These are phyloP conservation scores for Veloporphyrellus conicus DNA, from an alignment of 1,284 basidiomycete genomes.

Conservation along the genomic window DNA sequence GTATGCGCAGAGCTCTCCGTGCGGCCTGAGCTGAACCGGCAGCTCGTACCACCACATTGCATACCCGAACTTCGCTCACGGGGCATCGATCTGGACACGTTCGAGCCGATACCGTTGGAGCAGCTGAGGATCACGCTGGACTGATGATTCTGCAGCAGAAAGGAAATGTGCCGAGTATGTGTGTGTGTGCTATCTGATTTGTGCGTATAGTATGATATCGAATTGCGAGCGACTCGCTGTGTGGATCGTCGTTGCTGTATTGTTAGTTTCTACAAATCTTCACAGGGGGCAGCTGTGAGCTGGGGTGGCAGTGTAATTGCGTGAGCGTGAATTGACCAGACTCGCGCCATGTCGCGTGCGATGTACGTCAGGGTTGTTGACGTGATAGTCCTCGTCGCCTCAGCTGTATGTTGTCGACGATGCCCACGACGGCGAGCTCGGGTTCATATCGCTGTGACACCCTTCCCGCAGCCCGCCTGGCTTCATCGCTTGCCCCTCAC, in stretches of 20 bases:
- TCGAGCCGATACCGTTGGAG: constrained; percentile 92
- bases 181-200: constrained; percentile 27
- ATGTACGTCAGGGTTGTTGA: constrained; percentile 1
- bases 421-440: constrained; percentile 18
- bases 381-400: neutral
- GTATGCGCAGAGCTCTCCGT: constrained; percentile 78
- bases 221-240: constrained; percentile 25
- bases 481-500: constrained; percentile 18
- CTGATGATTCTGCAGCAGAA: constrained; percentile 43
- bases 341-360: constrained; percentile 29
- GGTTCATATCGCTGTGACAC: constrained; percentile 61
- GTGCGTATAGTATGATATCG: constrained; percentile 38
- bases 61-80: constrained; percentile 84
- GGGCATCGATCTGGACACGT: constrained; percentile 85
- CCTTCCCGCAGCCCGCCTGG: constrained; percentile 59
- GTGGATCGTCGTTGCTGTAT: constrained; percentile 22
- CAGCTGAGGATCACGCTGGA: constrained; percentile 88
- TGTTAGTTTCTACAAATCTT: constrained; percentile 1
- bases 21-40: constrained; percentile 88
- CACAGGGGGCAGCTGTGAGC: too few species aligned
- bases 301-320: constrained; percentile 21
- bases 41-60: constrained; percentile 86
- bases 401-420: constrained; percentile 4
- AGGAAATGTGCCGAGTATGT: constrained; percentile 21
- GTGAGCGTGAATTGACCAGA: neutral